Conservation (phyloP, 352 stramenopile genomes). For the Globisporangium nodosum region DNA sequence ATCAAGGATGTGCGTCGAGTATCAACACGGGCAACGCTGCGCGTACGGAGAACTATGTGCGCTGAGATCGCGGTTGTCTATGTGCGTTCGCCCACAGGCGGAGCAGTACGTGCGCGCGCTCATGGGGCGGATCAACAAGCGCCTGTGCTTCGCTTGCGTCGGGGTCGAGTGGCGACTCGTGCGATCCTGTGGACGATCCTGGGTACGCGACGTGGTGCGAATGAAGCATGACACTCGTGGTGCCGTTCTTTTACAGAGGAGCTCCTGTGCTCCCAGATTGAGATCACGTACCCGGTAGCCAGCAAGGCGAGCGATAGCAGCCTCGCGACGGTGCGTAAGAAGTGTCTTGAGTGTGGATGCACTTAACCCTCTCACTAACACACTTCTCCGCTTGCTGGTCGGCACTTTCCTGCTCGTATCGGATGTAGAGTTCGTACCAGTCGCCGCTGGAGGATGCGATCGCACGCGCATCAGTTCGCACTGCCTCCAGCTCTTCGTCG, state of each 20-base stretch:
- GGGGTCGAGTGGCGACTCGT: constrained; percentile 59
- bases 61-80: no score
- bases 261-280: constrained; percentile 23
- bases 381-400: neutral
- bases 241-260: neutral
- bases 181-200: constrained; percentile 52
- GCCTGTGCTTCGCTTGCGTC: constrained; percentile 46
- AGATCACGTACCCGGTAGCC: constrained; percentile 51
- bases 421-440: constrained; percentile 4
- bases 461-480: constrained; percentile 1
- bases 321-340: neutral
- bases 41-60: neutral
- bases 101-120: constrained; percentile 66
- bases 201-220: constrained; percentile 19
- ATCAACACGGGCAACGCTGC: neutral
- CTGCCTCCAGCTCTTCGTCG: neutral
- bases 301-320: constrained; percentile 10
- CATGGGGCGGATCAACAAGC: constrained; percentile 51
- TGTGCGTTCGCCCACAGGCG: constrained; percentile 22
- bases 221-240: neutral
- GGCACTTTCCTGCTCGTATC: neutral
- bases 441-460: constrained; percentile 4
- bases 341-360: neutral
- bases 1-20: constrained; percentile 53
- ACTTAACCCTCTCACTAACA: no score